These are phyloP conservation scores for Setaria viridis DNA, from an alignment of 202 grass and related monocot genomes.

Conservation along the genomic window DNA sequence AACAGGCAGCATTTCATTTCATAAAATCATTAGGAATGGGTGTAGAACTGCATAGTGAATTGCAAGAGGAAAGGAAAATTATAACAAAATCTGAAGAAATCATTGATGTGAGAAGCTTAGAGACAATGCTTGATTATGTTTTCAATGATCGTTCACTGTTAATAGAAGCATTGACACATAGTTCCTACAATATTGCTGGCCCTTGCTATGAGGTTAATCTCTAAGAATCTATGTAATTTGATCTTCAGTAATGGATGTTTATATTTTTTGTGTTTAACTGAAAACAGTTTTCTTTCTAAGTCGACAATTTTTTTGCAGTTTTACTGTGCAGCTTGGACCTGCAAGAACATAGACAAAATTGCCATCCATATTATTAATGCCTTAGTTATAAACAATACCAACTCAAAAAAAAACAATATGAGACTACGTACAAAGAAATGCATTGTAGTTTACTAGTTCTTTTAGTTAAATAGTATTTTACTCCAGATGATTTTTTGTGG, in stretches of 20 bases:
- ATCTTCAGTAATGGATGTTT: slow-evolving; percentile 1
- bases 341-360: not conserved
- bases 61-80: slow-evolving; percentile 41
- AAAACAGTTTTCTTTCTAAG: not conserved
- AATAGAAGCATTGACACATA: slow-evolving; percentile 81
- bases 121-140: slow-evolving; percentile 55
- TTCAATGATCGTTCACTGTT: slow-evolving; percentile 66
- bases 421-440: not conserved
- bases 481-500: slow-evolving; percentile 16
- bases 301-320: not conserved
- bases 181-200: slow-evolving; percentile 65
- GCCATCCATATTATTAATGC: not conserved
- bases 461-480: not conserved
- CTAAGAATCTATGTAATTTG: slow-evolving; percentile 5
- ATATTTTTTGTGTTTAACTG: slow-evolving; percentile 6
- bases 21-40: slow-evolving; percentile 64
- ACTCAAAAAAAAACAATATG: not conserved
- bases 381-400: not conserved
- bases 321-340: not conserved
- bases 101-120: slow-evolving; percentile 60
- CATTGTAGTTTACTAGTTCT: not conserved
- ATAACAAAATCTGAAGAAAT: slow-evolving; percentile 36
- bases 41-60: slow-evolving; percentile 57
- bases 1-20: slow-evolving; percentile 69
- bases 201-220: slow-evolving; percentile 76